Evolutionary conservation across 306 rosid genomes (phyloP).

Genomic region (Gleditsia sinensis): DNA sequence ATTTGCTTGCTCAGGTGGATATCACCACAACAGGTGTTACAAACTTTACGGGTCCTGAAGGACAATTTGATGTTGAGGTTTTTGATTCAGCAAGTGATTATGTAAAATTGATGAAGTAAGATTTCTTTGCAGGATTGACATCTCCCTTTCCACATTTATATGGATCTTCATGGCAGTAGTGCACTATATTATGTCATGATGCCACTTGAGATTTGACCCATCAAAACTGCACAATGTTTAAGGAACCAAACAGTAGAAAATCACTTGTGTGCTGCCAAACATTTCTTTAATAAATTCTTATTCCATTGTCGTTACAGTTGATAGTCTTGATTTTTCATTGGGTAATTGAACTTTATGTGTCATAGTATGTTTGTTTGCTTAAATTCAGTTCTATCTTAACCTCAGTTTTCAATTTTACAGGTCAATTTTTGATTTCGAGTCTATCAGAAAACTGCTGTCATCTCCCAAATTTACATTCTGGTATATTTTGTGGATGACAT

Average conservation of each 20-base stretch:
- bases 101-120: slow-evolving; percentile 89
- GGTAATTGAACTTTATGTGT: slow-evolving; percentile 11
- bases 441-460: slow-evolving; percentile 67
- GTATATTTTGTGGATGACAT: slow-evolving; percentile 45
- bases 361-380: slow-evolving; percentile 4
- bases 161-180: slow-evolving; percentile 19
- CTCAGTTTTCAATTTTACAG: slow-evolving; percentile 48
- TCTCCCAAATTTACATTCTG: slow-evolving; percentile 95
- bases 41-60: slow-evolving; percentile 86
- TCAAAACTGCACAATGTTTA: slow-evolving; percentile 26
- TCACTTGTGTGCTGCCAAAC: slow-evolving; percentile 17
- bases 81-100: slow-evolving; percentile 95
- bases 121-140: slow-evolving; percentile 26
- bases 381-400: slow-evolving; percentile 17
- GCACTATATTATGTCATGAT: slow-evolving; percentile 1
- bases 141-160: slow-evolving; percentile 21
- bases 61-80: slow-evolving; percentile 94
- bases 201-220: slow-evolving; percentile 30
- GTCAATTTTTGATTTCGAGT: slow-evolving; percentile 90
- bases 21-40: slow-evolving; percentile 62
- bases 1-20: slow-evolving; percentile 68
- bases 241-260: slow-evolving; percentile 23
- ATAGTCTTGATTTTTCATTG: slow-evolving; percentile 21
- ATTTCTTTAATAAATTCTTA: slow-evolving; percentile 16
- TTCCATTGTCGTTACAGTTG: slow-evolving; percentile 3